Percentiles rank a stretch among this genome's conserved stretches.
phyloP scores from a whole-genome alignment of 1,139 yeast species.

The Geotrichum candidum region DNA sequence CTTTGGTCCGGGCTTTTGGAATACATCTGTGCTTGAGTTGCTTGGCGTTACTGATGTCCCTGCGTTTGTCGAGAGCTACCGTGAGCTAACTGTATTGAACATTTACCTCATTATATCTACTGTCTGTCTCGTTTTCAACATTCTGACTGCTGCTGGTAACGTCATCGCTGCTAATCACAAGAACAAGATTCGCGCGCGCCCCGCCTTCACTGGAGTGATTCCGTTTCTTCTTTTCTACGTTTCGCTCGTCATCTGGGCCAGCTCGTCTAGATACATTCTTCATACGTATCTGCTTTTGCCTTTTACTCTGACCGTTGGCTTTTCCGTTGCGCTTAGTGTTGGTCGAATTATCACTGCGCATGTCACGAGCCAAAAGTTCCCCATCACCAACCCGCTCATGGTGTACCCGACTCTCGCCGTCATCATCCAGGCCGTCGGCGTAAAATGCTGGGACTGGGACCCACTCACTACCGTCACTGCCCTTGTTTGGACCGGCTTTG shows the following conservation, averaged over 20 bases:
- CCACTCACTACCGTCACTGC: conserved; percentile 24
- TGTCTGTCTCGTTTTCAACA: conserved; percentile 60
- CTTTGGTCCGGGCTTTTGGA: conserved; percentile 68
- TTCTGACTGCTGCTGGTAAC: conserved; percentile 64
- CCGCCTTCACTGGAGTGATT: conserved; percentile 56
- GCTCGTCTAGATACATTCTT: conserved; percentile 44
- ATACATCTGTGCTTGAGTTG: conserved; percentile 29
- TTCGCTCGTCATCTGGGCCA: conserved; percentile 45
- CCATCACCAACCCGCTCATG: conserved; percentile 64
- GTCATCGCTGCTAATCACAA: conserved; percentile 51
- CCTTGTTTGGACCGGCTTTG: conserved; percentile 64
- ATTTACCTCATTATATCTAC: conserved; percentile 48
- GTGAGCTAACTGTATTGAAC: conserved; percentile 35
- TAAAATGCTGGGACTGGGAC: conserved; percentile 31
- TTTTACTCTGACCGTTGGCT: conserved; percentile 61
- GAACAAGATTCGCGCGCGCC: conserved; percentile 29
- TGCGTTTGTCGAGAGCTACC: conserved; percentile 5
- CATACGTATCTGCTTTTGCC: conserved; percentile 46
- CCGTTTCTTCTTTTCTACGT: conserved; percentile 69
- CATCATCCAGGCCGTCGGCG: conserved; percentile 33
- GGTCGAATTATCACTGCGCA: conserved; percentile 89
- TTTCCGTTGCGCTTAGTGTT: conserved; percentile 73
- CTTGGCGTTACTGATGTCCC: conserved; percentile 12
- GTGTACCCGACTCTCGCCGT: conserved; percentile 59
- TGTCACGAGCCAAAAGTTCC: conserved; percentile 73